Evolutionary conservation across 352 stramenopile species (phyloP).

Genomic region (Phytophthora quininea): DNA sequence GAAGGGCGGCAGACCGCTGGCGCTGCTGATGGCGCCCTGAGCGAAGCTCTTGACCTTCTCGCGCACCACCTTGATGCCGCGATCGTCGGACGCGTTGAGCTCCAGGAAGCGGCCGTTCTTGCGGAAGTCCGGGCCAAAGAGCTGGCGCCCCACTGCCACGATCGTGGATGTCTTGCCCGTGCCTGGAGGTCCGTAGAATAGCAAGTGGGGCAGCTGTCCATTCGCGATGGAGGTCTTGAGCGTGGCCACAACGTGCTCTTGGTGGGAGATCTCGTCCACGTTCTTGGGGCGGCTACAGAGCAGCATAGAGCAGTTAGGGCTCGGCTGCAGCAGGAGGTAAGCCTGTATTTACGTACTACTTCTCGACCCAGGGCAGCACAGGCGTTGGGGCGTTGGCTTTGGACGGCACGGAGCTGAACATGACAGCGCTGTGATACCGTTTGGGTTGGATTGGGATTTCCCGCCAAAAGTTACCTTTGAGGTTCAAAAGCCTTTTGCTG

Average conservation of each 20-base stretch:
- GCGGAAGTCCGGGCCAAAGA: slow-evolving; percentile 91
- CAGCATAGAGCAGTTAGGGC: not conserved
- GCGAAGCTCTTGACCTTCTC: slow-evolving; percentile 98
- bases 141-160: slow-evolving; percentile 84
- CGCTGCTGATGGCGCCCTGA: slow-evolving; percentile 77
- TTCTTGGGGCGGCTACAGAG: slow-evolving; percentile 91
- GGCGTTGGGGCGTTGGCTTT: slow-evolving; percentile 41
- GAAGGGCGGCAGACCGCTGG: slow-evolving; percentile 91
- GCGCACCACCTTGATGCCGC: slow-evolving; percentile 97
- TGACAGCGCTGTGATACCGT: slow-evolving; percentile 14
- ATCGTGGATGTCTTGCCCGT: slow-evolving; percentile 97
- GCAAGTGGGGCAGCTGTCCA: slow-evolving; percentile 95
- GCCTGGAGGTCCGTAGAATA: slow-evolving; percentile 97
- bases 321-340: not conserved
- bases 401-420: slow-evolving; percentile 45
- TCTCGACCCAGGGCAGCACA: slow-evolving; percentile 96
- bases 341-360: slow-evolving; percentile 84
- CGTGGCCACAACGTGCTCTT: slow-evolving; percentile 95
- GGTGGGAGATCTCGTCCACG: slow-evolving; percentile 96
- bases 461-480: slow-evolving; percentile 4
- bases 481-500: no score
- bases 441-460: slow-evolving; percentile 8
- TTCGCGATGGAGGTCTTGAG: slow-evolving; percentile 96
- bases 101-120: slow-evolving; percentile 95
- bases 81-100: slow-evolving; percentile 98